Evolutionary conservation across 106 monocot genomes (phyloP), one percentile per base, ranked within the genome.

Genomic region (Agapanthus africanus): DNA sequence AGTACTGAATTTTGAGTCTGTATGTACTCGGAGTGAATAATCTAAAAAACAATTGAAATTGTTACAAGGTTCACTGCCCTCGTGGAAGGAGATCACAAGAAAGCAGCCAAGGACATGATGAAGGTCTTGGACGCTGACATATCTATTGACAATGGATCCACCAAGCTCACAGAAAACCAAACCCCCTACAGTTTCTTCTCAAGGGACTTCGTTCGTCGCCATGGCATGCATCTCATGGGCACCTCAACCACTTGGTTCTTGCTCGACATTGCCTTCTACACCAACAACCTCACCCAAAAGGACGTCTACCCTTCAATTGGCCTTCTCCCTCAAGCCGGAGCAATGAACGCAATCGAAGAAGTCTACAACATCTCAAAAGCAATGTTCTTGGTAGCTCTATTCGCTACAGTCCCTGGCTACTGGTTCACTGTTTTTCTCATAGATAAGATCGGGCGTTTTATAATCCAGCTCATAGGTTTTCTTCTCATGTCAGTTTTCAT

Each of bases 101-200:
- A 56, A 56, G 56, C 56, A 3, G 56, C 11, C 25, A 70, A 13
- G 0, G 28, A 73, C 31, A 74, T 80, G 14, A 64, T 80, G 22
- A 63, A 75, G 25, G 74, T 80, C 65, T 22, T 80, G 33, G 80
- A 70, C 3, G 75, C 80, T n/a, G 56, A 56, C 18, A 56, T 56
- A 0, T 0, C 74, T 54, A 74, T 73, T 22, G 56, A 25, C 65
- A 67, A 21, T 2, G 68, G 18, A 31, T 69, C 30, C 73, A 78
- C 79, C 21, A 74, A 51, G 72, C 65, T 65, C 27, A 65, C 72
- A 66, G 71, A 74, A 0, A 65, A 65, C 19, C 46, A 27, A 59
- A 77, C 33, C 69, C 85, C 34, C 79, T 86, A 71, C 76, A 75
- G 15, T 4, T 79, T 91, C 44, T 88, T 88, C 74, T 73, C 85